Evolutionary conservation across 768 basidiomycete species (phyloP), one percentile per base, ranked within the genome.

Genomic region (Lentinula edodes): DNA sequence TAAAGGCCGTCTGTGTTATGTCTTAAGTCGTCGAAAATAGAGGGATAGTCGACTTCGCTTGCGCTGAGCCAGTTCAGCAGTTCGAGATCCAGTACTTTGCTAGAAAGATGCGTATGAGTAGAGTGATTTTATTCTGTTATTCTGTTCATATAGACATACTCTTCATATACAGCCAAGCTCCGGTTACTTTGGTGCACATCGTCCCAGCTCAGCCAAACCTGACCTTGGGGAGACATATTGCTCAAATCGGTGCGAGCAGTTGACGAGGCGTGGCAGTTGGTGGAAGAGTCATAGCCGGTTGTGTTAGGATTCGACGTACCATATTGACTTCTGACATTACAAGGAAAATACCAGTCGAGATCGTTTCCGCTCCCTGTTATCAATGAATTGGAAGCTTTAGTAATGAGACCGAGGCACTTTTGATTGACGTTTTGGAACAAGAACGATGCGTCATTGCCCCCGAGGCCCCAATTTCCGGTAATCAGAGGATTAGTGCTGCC

Each of bases 271-370:
- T 99, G 97, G 65, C 97, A 99, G 60, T 82, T 87, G 16, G 83
- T 86, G 36, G 74, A 72, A 6, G 72, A 66, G 36, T 83, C 85
- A 67, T 94, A 94, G 38, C 78, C 82, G 0, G 91, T 90, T 32
- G 81, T 64, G 71, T 98, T 95, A 64, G 80, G 78, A 1, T 80
- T 76, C 3, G 76, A 75, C 10, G 71, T 84, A 5, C 88, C 86
- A 65, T 79, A 80, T 74, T 95, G 95, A 66, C 85, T 82, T 76
- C 80, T 89, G 50, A 96, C 75, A 69, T 99, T 98, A 80, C 97
- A 99, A 1, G 97, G 97, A 75, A 98, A 97, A 72, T 98, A 98
- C 95, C 95, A 98, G 64, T 92, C 90, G 67, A 94, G 73, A 52
- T 77, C 70, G 54, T 77, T 74, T 36, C 85, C 85, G 6, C 71